Base-by-base conservation (phyloP, 164 flowering plant genomes). In the Macadamia tetraphylla region DNA sequence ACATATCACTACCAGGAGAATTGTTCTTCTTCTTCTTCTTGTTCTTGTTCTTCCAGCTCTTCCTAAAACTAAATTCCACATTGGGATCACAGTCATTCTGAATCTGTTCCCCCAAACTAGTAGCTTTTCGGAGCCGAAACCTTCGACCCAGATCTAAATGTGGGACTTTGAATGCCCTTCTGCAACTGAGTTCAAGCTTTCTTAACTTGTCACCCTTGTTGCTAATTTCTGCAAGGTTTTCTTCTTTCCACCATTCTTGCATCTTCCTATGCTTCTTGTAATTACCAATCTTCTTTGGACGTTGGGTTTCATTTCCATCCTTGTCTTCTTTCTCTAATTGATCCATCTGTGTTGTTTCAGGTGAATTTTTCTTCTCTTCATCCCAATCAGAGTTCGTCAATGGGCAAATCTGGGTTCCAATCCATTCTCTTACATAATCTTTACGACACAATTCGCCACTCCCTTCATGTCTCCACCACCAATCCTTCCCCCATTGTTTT, bases 381-480 rank as follows among this genome's bases (percentile, higher is more conserved):
- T 86, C 94, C 94, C 91, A 88, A 73, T 86, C 90, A 1, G 85
- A 81, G 70, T 81, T 84, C 9, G 74, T 62, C 0, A 90, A 78
- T 0, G 83, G 85, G 71, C 83, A 85, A 66, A 91, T 89, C 75
- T 92, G 99, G 78, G 91, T 91, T 9, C 99, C 98, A 23, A 95
- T 92, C 99, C 99, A 95, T 75, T 95, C 98, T 75, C 62, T 86
- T 1, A 95, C 98, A 77, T 95, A 92, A 77, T 95, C 99, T 76
- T 87, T 95, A 67, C 93, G 89, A 29, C 93, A 82, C 71, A 95
- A 79, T 62, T 95, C 97, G 55, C 89, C 91, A 72, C 88, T 88
- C 57, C 89, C 98, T 69, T 92, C 98, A 72, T 95, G 99, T 60
- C 71, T 95, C 99, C 99, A 95, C 99, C 98, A 95, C 99, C 99